phyloP scores from a whole-genome alignment of 1,139 yeast genomes.

The Debaryomyces coudertii region DNA sequence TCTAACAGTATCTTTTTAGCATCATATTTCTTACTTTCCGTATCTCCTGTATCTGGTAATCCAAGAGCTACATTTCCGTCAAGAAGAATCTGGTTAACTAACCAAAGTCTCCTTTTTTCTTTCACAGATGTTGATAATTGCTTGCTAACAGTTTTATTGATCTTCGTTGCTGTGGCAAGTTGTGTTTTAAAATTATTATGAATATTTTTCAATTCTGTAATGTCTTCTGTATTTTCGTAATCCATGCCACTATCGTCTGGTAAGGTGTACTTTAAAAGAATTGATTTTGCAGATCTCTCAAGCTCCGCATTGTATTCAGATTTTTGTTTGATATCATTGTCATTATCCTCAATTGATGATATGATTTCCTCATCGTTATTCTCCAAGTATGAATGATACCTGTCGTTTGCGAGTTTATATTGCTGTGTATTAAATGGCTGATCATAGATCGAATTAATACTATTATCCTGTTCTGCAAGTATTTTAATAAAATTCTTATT shows the following conservation, averaged over 20 bases:
- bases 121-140: constrained; percentile 41
- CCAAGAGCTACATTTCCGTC: constrained; percentile 51
- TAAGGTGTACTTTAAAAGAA: not conserved
- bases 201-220: constrained; percentile 23
- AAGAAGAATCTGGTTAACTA: constrained; percentile 58
- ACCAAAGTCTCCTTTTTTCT: constrained; percentile 52
- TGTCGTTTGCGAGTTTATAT: constrained; percentile 35
- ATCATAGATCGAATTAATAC: constrained; percentile 22
- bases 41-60: constrained; percentile 30
- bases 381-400: constrained; percentile 33
- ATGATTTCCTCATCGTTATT: constrained; percentile 16
- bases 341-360: constrained; percentile 12
- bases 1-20: constrained; percentile 31
- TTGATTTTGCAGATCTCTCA: constrained; percentile 6
- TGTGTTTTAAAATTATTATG: constrained; percentile 24
- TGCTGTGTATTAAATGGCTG: constrained; percentile 41
- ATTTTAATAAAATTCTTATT: constrained; percentile 32
- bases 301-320: constrained; percentile 11
- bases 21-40: constrained; percentile 18
- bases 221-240: constrained; percentile 22
- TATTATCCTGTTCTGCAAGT: constrained; percentile 17
- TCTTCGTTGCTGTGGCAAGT: constrained; percentile 49
- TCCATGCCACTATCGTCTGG: constrained; percentile 11
- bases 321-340: not conserved
- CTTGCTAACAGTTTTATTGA: constrained; percentile 47